Conservation (phyloP, 2,329 filamentous ascomycete genomes). For the Cytospora mali region DNA sequence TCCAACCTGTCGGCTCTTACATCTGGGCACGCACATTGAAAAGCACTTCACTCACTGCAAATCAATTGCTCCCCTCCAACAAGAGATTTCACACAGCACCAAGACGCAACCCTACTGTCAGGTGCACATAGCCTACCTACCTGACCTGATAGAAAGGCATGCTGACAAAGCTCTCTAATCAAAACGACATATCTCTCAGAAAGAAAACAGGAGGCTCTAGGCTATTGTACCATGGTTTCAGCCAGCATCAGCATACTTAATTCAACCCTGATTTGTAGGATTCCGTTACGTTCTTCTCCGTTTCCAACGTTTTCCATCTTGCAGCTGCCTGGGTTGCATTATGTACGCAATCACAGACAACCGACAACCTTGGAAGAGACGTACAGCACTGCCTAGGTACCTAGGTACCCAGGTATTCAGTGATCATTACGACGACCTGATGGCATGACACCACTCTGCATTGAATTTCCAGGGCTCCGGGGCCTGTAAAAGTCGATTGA, state of each 20-base stretch:
- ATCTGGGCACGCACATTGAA: neutral
- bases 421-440: neutral
- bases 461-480: neutral
- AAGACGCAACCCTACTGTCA: neutral
- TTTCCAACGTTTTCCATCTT: neutral
- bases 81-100: neutral
- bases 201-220: constrained; percentile 14
- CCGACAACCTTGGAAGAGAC: no score
- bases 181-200: no score
- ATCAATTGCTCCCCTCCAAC: neutral
- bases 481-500: neutral
- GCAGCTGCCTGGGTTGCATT: neutral
- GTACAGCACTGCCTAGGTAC: neutral
- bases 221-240: constrained; percentile 13
- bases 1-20: neutral
- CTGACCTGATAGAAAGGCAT: neutral
- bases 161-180: no score
- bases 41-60: neutral
- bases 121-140: neutral
- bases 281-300: neutral
- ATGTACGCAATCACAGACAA: neutral
- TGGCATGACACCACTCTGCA: neutral
- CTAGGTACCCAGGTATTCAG: neutral
- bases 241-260: constrained; percentile 11
- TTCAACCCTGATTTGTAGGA: constrained; percentile 5